Conservation (phyloP, 768 basidiomycete species). For the Mycena pura region DNA sequence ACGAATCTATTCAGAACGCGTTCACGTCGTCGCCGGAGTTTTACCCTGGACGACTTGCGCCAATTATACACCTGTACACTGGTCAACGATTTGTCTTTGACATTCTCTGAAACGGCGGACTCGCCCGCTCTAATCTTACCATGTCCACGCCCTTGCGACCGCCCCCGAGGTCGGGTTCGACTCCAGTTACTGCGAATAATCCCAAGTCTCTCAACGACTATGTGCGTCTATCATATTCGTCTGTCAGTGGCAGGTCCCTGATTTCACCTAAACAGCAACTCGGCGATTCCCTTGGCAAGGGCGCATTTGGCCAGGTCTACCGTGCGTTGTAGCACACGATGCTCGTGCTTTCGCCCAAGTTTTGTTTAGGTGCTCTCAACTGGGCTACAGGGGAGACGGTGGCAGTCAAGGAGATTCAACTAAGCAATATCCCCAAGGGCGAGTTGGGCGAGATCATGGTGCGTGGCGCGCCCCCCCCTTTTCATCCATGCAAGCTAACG, state of each 20-base stretch:
- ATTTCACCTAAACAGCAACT: constrained; percentile 70
- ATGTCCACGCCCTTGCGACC: constrained; percentile 26
- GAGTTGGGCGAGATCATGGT: constrained; percentile 99
- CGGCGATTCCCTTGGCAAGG: constrained; percentile 94
- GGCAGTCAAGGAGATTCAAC: constrained; percentile 96
- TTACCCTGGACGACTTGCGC: constrained; percentile 1
- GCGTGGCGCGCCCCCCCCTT: constrained; percentile 31
- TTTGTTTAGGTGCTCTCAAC: constrained; percentile 75
- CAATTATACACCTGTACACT: background rate
- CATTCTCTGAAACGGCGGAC: constrained; percentile 25
- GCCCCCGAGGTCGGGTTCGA: constrained; percentile 32
- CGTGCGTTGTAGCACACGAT: constrained; percentile 58
- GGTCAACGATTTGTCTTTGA: background rate
- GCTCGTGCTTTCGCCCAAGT: background rate
- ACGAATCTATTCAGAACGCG: constrained; percentile 15
- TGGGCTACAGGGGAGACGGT: constrained; percentile 99
- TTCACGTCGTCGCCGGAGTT: background rate
- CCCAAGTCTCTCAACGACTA: constrained; percentile 72
- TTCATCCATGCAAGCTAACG: constrained; percentile 21
- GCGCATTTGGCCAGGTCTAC: constrained; percentile 97
- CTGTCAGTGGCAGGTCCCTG: constrained; percentile 1
- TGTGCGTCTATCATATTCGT: constrained; percentile 44
- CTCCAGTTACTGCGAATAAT: constrained; percentile 41
- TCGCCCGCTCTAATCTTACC: constrained; percentile 42
- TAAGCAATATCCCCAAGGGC: constrained; percentile 91